Conservation (phyloP, 345 rosid species). For the Eucalyptus leucophloia region DNA sequence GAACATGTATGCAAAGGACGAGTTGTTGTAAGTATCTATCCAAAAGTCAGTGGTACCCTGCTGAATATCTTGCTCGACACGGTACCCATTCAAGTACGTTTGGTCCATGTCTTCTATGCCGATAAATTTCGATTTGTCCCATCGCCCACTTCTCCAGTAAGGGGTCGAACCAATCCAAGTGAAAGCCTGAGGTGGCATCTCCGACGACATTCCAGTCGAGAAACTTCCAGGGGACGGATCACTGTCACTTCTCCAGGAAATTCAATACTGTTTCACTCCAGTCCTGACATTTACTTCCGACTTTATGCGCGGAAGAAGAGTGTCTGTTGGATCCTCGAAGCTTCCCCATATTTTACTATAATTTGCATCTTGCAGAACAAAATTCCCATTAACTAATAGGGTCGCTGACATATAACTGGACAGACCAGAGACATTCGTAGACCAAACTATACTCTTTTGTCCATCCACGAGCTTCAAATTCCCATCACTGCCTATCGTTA, state of each 20-base stretch:
- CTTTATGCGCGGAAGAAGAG: constrained; percentile 18
- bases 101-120: background rate
- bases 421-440: background rate
- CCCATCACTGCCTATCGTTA: constrained; percentile 1
- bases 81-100: background rate
- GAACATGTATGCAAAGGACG: background rate
- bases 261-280: background rate
- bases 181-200: background rate
- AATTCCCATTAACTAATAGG: constrained; percentile 16
- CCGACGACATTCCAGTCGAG: background rate
- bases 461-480: constrained; percentile 7
- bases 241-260: constrained; percentile 6
- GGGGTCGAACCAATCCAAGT: background rate
- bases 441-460: constrained; percentile 2
- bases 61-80: background rate
- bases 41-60: background rate
- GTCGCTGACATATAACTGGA: background rate
- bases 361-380: background rate
- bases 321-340: constrained; percentile 24
- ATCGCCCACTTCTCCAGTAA: background rate
- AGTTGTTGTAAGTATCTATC: background rate
- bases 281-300: constrained; percentile 2
- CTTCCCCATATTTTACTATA: constrained; percentile 9
- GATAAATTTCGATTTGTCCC: background rate
- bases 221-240: constrained; percentile 16